A percentile compares a stretch with the other conserved stretches of the same genome.
Conservation (phyloP, 257 asterid genomes). For the Echium plantagineum region DNA sequence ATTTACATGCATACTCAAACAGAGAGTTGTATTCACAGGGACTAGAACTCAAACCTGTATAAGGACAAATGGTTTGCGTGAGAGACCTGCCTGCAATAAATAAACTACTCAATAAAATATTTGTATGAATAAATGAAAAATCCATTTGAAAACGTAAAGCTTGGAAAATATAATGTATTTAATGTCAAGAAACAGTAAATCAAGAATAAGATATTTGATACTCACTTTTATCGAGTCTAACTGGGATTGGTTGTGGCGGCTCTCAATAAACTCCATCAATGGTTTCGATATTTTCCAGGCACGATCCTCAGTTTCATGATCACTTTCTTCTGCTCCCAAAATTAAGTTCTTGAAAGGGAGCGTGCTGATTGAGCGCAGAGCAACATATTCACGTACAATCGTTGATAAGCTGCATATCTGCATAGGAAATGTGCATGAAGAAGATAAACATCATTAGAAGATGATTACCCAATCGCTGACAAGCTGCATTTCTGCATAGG, state of each 20-base stretch:
- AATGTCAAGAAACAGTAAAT: background rate
- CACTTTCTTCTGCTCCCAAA: slow-evolving; percentile 52
- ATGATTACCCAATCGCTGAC: slow-evolving; percentile 20
- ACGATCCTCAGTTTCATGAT: slow-evolving; percentile 40
- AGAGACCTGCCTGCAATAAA: slow-evolving; percentile 85
- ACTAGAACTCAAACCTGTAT: slow-evolving; percentile 64
- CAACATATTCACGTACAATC: slow-evolving; percentile 87
- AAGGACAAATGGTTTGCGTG: slow-evolving; percentile 65
- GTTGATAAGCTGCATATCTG: slow-evolving; percentile 95
- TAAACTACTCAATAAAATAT: slow-evolving; percentile 10
- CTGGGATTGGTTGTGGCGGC: slow-evolving; percentile 74
- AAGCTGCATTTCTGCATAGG: slow-evolving; percentile 68
- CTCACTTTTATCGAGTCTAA: slow-evolving; percentile 85
- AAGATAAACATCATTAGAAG: background rate
- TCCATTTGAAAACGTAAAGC: no score
- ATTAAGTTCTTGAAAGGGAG: slow-evolving; percentile 86
- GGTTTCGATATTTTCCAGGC: slow-evolving; percentile 84
- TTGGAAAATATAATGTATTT: slow-evolving; percentile 1
- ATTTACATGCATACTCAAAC: background rate
- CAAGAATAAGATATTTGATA: slow-evolving; percentile 14
- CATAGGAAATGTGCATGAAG: slow-evolving; percentile 11
- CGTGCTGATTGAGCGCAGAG: slow-evolving; percentile 60
- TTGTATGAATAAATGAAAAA: no score
- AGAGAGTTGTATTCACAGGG: slow-evolving; percentile 10
- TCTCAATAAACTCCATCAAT: slow-evolving; percentile 51